phyloP scores from a whole-genome alignment of 306 rosid genomes.

The Comarum palustre region DNA sequence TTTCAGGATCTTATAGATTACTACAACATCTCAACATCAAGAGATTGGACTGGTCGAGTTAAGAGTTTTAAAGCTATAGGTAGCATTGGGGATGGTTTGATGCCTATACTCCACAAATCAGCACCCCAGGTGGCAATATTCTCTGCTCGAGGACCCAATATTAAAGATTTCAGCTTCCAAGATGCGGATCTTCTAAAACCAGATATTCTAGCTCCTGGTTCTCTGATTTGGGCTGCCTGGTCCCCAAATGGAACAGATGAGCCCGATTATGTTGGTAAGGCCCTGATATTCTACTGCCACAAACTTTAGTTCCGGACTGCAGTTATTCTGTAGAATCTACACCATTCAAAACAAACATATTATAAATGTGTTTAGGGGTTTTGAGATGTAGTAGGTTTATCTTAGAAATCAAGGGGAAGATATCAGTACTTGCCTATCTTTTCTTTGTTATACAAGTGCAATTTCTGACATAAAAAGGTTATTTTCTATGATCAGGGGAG shows the following conservation, averaged over 20 bases:
- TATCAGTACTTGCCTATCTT: neutral
- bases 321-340: neutral
- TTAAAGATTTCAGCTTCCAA: conserved; percentile 84
- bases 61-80: conserved; percentile 79
- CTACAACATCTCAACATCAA: conserved; percentile 77
- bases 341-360: conserved; percentile 5
- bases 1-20: conserved; percentile 84
- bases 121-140: conserved; percentile 95
- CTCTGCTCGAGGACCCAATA: conserved; percentile 96
- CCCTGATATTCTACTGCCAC: conserved; percentile 2
- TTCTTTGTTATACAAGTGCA: neutral
- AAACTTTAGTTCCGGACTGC: conserved; percentile 11
- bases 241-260: conserved; percentile 98
- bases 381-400: conserved; percentile 3
- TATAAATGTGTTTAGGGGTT: neutral
- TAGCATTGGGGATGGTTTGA: conserved; percentile 84
- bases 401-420: neutral
- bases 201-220: conserved; percentile 96
- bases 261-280: conserved; percentile 74
- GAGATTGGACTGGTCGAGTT: conserved; percentile 99
- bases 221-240: conserved; percentile 99
- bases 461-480: neutral
- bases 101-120: conserved; percentile 86
- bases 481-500: conserved; percentile 58
- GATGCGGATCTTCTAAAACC: conserved; percentile 99